These are phyloP conservation scores for Ustilago hordei DNA, from an alignment of 1,284 basidiomycete genomes.

Conservation along the genomic window DNA sequence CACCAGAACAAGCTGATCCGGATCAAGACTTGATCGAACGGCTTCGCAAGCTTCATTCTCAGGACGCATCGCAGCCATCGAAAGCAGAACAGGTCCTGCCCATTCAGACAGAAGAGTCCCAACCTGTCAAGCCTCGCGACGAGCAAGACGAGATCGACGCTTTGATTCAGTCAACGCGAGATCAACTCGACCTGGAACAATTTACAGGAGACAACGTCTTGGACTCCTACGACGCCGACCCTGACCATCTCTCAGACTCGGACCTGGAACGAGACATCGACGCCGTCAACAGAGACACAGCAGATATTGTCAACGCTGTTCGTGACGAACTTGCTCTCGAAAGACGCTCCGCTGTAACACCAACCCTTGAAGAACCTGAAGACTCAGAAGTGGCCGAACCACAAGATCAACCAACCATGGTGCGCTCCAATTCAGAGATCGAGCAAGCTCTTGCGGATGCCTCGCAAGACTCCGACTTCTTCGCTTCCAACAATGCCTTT, in stretches of 20 bases:
- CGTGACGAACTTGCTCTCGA: slow-evolving; percentile 43
- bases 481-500: slow-evolving; percentile 5
- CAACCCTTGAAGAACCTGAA: neutral
- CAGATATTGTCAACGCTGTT: slow-evolving; percentile 36
- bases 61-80: neutral
- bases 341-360: neutral
- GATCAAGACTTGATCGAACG: slow-evolving; percentile 30
- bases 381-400: neutral
- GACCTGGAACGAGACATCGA: slow-evolving; percentile 27
- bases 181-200: slow-evolving; percentile 33
- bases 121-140: slow-evolving; percentile 5
- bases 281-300: slow-evolving; percentile 28
- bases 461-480: slow-evolving; percentile 23
- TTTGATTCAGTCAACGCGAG: slow-evolving; percentile 33
- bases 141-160: slow-evolving; percentile 48
- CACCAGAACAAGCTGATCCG: neutral
- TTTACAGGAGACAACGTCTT: neutral
- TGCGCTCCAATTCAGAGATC: slow-evolving; percentile 23
- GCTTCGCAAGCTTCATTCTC: slow-evolving; percentile 28
- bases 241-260: slow-evolving; percentile 28
- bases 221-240: slow-evolving; percentile 21
- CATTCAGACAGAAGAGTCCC: neutral
- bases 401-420: slow-evolving; percentile 17
- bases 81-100: neutral
- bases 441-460: slow-evolving; percentile 47